Conservation (phyloP, 371 early-diverging fungal species). For the Synchytrium microbalum region DNA sequence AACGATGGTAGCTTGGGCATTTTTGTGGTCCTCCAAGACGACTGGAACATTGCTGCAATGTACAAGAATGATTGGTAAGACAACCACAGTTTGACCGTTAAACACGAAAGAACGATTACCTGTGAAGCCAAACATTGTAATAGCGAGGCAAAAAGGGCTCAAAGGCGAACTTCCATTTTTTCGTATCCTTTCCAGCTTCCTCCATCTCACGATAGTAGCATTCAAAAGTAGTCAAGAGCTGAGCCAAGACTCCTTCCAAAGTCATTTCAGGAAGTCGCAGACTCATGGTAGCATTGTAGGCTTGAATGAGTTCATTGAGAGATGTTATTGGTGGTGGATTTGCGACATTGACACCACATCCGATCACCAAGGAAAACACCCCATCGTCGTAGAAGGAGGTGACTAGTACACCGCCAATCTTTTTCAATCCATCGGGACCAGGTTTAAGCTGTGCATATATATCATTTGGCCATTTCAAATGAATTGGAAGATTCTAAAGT, state of each 20-base stretch:
- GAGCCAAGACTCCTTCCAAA: conserved; percentile 65
- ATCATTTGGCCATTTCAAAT: conserved; percentile 96
- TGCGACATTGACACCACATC: conserved; percentile 77
- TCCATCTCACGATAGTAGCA: not conserved
- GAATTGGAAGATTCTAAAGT: conserved; percentile 53
- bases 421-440: conserved; percentile 32
- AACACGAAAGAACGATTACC: too few relatives aligned
- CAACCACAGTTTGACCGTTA: too few relatives aligned
- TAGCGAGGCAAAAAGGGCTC: conserved; percentile 64
- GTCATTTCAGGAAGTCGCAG: not conserved
- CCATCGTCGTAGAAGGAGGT: conserved; percentile 62
- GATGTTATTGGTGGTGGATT: conserved; percentile 77
- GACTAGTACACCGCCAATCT: conserved; percentile 85
- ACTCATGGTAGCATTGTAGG: conserved; percentile 39
- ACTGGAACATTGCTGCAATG: conserved; percentile 59
- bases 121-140: conserved; percentile 81
- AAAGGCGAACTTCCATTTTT: conserved; percentile 45
- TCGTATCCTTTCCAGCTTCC: not conserved
- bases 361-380: conserved; percentile 65
- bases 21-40: conserved; percentile 50
- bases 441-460: conserved; percentile 48
- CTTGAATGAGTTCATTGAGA: conserved; percentile 65
- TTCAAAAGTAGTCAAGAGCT: conserved; percentile 66
- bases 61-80: too few relatives aligned
- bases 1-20: conserved; percentile 48